A percentile compares a stretch with the other conserved stretches of the same genome.
These are phyloP conservation scores for Ophiostoma tasmaniense DNA, from an alignment of 2,329 filamentous ascomycete genomes.

Conservation along the genomic window DNA sequence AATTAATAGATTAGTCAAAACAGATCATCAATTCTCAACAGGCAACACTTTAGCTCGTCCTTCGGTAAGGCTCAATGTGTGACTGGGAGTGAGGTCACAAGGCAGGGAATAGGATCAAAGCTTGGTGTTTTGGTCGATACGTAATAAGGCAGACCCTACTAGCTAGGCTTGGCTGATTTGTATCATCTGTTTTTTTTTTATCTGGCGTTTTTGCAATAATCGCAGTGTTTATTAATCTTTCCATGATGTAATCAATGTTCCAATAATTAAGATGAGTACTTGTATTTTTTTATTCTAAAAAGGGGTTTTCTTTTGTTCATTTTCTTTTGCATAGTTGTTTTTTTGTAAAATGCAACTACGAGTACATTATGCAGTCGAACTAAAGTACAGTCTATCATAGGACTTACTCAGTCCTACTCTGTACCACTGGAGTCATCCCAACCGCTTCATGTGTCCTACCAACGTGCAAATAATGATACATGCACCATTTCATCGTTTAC, in stretches of 20 bases:
- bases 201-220: background rate
- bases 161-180: background rate
- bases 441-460: background rate
- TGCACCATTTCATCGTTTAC: background rate
- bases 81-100: background rate
- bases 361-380: too few species aligned
- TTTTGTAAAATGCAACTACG: too few species aligned
- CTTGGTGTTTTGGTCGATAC: background rate
- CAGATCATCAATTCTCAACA: background rate
- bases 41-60: background rate
- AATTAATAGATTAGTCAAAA: background rate
- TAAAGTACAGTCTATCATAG: background rate
- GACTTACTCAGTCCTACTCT: background rate
- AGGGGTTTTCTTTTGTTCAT: too few species aligned
- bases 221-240: too few species aligned
- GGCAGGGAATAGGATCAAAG: background rate
- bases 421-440: background rate
- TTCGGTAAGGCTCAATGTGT: background rate
- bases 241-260: too few species aligned
- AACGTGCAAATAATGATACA: background rate
- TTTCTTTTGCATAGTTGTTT: too few species aligned
- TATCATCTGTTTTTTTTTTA: background rate
- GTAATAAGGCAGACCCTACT: conserved; percentile 2
- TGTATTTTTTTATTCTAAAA: too few species aligned
- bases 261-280: too few species aligned